Base-by-base conservation (phyloP, 352 stramenopile species). In the Phytopythium montanum region DNA sequence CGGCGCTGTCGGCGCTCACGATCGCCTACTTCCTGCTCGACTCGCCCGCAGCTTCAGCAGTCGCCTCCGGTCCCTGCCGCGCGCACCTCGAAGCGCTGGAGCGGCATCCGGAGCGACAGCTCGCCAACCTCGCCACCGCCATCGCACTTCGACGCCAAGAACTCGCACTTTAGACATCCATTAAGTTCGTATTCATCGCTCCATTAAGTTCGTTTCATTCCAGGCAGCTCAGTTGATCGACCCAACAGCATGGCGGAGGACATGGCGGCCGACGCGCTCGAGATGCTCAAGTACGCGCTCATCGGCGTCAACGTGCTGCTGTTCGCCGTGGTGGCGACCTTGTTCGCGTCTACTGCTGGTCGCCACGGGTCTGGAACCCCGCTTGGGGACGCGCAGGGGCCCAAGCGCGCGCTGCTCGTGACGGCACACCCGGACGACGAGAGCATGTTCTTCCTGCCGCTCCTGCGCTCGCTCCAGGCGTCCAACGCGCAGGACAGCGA, bases 401-500 rank as follows among this genome's bases (percentile, higher is more conserved):
- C 62, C 8, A 89, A 87, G 48, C 68, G 63, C 2, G 81, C 83
- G 56, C 62, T 94, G 54, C 61, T 98, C 10, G 86, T 99, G 44
- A 97, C 90, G 9, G 93, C 95, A n/a, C 96, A 99, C 75, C 96
- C 96, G 42, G 96, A 99, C 64, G 96, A 99, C 68, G 96, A 99
- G 73, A 97, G 88, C 70, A 98, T 99, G 95, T 99, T 99, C 68
- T 99, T 99, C 76, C 46, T 98, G 59, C 96, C 96, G 5, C 81
- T 97, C 26, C 85, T 86, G 60, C 70, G 80, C 38, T 93, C 71
- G 44, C 67, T 90, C n/a, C 70, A 74, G 45, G 69, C 65, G 9
- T 45, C 53, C 18, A 26, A 57, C 2, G 50, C 28, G 5, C 36
- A 69, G 9, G 56, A 19, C 16, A 54, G 42, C 52, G 58, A 49